Evolutionary conservation across 805 yeast genomes (phyloP), one percentile per base, ranked within the genome.

Genomic region (Starmerella kuoi): DNA sequence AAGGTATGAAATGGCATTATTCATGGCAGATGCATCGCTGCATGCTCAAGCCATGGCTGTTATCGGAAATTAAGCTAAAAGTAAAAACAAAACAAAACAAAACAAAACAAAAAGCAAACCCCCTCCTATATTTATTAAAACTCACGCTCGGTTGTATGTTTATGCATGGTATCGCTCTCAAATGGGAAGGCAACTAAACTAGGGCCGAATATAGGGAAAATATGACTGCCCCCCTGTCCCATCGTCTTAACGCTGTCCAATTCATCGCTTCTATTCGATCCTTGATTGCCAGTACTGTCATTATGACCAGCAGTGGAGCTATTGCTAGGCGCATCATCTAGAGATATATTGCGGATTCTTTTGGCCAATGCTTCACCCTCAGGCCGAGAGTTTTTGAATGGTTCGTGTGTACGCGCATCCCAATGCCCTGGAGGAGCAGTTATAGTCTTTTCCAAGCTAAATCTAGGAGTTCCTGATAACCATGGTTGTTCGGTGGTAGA

Each of bases 321-420:
- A n/a, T n/a, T n/a, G n/a, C n/a, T n/a, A n/a, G n/a, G n/a, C n/a
- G n/a, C n/a, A n/a, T n/a, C n/a, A n/a, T n/a, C n/a, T 14, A 25
- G 28, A 9, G 9, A 11, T 25, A 25, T 25, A 9, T 9, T 14
- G 9, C 12, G 12, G 12, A 45, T 19, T 3, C 34, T 31, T 20
- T 38, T 31, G 24, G 27, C 33, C 19, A 44, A 34, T 4, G 22
- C 17, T 15, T 26, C 42, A n/a, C 44, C 47, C 40, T 44, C 49
- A 19, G 50, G 50, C 28, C 31, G 35, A 9, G 53, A 31, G 23
- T 18, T 15, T 21, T 32, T 35, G 18, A 53, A 46, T 9, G 57
- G 57, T 40, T 47, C 50, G 24, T 52, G 54, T 18, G 24, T 25
- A 8, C 33, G 21, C 4, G 55, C 52, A 15, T 53, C 52, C 57